These are phyloP conservation scores for Fagopyrum homotropicum DNA, from an alignment of 148 eudicot genomes.

Conservation along the genomic window DNA sequence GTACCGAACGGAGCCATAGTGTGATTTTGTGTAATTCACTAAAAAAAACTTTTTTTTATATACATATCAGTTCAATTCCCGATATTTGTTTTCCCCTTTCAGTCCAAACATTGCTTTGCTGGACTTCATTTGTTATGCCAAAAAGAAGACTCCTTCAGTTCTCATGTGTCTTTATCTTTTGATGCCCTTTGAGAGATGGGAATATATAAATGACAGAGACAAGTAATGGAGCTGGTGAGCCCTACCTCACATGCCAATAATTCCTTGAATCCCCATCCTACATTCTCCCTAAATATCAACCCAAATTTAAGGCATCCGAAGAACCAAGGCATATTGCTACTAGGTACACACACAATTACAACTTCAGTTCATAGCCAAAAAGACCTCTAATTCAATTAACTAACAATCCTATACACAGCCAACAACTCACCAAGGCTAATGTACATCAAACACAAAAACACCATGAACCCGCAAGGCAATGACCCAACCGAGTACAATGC, in stretches of 20 bases:
- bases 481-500: not conserved
- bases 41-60: too few species aligned
- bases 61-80: too few species aligned
- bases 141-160: not conserved
- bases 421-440: not conserved
- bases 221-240: not conserved
- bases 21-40: too few species aligned
- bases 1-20: too few species aligned
- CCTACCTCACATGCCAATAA: constrained; percentile 10
- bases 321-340: constrained; percentile 3
- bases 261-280: not conserved
- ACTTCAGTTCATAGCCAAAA: not conserved
- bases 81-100: too few species aligned
- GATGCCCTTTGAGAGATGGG: not conserved
- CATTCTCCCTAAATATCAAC: not conserved
- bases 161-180: not conserved
- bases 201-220: not conserved
- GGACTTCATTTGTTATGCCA: too few species aligned
- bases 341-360: constrained; percentile 10
- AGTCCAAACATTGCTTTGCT: too few species aligned
- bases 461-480: not conserved
- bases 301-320: not conserved
- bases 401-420: constrained; percentile 1
- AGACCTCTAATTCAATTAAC: constrained; percentile 8
- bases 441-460: not conserved